Base-by-base conservation (phyloP, 1,139 yeast species). In the Geotrichum australiense region DNA sequence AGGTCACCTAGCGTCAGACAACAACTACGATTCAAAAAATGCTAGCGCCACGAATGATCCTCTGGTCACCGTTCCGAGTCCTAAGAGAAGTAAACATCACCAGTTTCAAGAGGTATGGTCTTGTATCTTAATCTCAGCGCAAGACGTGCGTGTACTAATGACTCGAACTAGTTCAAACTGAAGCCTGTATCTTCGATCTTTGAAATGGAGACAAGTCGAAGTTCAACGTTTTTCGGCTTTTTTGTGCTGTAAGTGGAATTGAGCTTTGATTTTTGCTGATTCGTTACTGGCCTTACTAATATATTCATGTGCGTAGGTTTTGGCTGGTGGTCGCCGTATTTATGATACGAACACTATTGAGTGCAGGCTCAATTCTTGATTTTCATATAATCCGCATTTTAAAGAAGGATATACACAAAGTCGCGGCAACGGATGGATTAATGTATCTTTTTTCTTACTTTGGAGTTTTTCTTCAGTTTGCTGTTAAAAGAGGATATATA, bases 371-470 rank as follows among this genome's bases (percentile, higher is more conserved):
- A 2, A 33, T 64, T 2, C 55, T 66, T 34, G 66, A 74, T 21
- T 70, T 76, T 36, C 74, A 76, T 23, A 71, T 84, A 23, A 61
- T 79, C 28, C 48, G 53, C 26, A 64, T 74, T 7, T 64, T 86
- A 61, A 54, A 66, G 5, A 66, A 69, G 24, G 89, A 84, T 51
- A 42, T 85, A 16, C 49, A 73, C 46, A 71, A 73, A 50, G 78
- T 86, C 22, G 94, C 76, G 0, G 50, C 80, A 18, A 76, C 84
- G 1, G 96, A 86, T 58, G 60, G 78, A 31, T 59, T 59, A 33
- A 81, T 86, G 91, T 86, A 85, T 55, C 51, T 79, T 23, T 56
- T 75, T 14, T 72, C 75, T 26, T 86, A 79, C 55, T 61, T 74
- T 30, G 70, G 78, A 1, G 76, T 70, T 32, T 54, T 68, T 2